These are phyloP conservation scores for Solanum medicagineum DNA, from an alignment of 257 asterid species.

Conservation along the genomic window DNA sequence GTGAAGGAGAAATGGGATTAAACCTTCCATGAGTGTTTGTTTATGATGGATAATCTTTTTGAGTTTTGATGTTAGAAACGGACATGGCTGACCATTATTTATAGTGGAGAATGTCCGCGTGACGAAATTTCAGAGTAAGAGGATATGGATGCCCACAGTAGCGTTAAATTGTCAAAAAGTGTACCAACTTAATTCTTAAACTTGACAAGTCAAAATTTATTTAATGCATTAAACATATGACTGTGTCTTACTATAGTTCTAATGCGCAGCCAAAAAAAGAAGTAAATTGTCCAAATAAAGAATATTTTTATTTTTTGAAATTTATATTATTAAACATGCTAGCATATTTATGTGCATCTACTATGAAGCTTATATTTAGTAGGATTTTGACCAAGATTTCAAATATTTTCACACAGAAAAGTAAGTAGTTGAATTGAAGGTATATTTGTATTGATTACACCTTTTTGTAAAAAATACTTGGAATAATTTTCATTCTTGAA, in stretches of 20 bases:
- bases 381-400: neutral
- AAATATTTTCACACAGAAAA: neutral
- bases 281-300: too few species aligned
- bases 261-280: too few species aligned
- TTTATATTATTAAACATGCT: neutral
- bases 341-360: neutral
- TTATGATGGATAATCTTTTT: neutral
- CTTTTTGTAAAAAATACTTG: neutral
- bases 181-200: neutral
- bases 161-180: neutral
- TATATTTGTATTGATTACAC: neutral
- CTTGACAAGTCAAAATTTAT: neutral
- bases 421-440: neutral
- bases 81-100: neutral
- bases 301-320: neutral
- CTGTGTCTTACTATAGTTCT: too few species aligned
- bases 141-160: neutral
- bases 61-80: neutral
- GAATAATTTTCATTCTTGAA: neutral
- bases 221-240: neutral
- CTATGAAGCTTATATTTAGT: neutral
- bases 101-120: neutral
- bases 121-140: neutral
- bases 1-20: conserved; percentile 47
- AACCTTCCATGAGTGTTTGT: conserved; percentile 42